phyloP scores from a whole-genome alignment of 306 rosid genomes.

The Crotalaria pallida region DNA sequence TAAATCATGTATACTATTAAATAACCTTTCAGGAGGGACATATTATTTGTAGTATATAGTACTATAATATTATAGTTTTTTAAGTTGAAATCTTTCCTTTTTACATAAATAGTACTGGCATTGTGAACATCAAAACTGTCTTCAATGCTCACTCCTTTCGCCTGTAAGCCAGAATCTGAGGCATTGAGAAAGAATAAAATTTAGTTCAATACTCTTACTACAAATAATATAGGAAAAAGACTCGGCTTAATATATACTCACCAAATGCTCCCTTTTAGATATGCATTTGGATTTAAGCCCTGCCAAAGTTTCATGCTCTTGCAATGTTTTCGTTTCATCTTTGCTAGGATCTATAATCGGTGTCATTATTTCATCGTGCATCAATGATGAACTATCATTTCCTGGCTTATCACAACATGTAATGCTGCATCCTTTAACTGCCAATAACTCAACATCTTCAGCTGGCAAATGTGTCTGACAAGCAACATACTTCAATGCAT shows the following conservation, averaged over 20 bases:
- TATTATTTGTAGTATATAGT: too few species aligned
- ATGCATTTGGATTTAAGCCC: constrained; percentile 54
- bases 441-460: constrained; percentile 71
- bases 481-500: constrained; percentile 52
- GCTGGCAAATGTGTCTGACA: constrained; percentile 46
- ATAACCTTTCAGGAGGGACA: background rate
- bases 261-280: constrained; percentile 53
- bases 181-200: background rate
- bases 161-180: constrained; percentile 77
- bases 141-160: constrained; percentile 35
- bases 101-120: background rate
- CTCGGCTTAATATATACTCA: constrained; percentile 30
- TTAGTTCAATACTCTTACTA: background rate
- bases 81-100: background rate
- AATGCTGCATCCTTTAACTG: constrained; percentile 36
- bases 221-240: background rate
- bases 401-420: constrained; percentile 22
- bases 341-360: constrained; percentile 41
- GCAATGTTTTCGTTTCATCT: constrained; percentile 56
- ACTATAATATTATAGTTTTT: background rate
- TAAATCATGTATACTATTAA: background rate
- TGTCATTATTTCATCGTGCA: constrained; percentile 26
- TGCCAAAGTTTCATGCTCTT: constrained; percentile 60
- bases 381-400: constrained; percentile 6
- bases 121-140: constrained; percentile 1